These are phyloP conservation scores for Antitrichia curtipendula DNA, from an alignment of 225 moss, liverwort and hornwort genomes.

Conservation along the genomic window DNA sequence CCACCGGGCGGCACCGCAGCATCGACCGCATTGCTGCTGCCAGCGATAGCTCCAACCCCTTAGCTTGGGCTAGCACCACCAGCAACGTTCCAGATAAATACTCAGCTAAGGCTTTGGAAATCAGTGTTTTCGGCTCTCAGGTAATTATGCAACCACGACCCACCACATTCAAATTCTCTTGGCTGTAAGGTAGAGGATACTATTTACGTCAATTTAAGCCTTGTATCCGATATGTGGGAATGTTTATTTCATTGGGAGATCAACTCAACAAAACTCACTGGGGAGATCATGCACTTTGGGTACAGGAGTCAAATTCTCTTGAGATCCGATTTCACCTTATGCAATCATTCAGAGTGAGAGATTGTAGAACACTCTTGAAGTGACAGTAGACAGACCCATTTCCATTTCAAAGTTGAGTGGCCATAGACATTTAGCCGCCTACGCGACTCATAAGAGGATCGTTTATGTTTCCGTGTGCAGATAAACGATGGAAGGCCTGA, in stretches of 20 bases:
- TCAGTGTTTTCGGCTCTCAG: constrained; percentile 58
- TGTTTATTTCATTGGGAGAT: background rate
- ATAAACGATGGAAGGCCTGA: background rate
- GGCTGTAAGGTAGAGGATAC: background rate
- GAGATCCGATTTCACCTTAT: background rate
- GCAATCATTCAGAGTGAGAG: background rate
- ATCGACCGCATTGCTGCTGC: background rate
- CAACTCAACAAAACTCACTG: background rate
- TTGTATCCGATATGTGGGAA: background rate
- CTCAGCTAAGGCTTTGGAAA: constrained; percentile 57
- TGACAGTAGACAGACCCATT: background rate
- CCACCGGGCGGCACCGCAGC: background rate
- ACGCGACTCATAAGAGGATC: background rate
- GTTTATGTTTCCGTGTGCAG: background rate
- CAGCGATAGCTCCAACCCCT: background rate
- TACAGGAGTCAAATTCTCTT: background rate
- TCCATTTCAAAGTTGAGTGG: background rate
- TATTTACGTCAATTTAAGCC: too few species aligned
- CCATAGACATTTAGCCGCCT: background rate
- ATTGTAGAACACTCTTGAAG: background rate
- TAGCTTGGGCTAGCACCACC: background rate
- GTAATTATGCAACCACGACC: background rate
- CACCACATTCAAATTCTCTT: background rate
- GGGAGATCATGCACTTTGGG: background rate
- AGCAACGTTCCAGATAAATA: constrained; percentile 16